phyloP scores from a whole-genome alignment of 306 rosid species.

The Cucurbita moschata region DNA sequence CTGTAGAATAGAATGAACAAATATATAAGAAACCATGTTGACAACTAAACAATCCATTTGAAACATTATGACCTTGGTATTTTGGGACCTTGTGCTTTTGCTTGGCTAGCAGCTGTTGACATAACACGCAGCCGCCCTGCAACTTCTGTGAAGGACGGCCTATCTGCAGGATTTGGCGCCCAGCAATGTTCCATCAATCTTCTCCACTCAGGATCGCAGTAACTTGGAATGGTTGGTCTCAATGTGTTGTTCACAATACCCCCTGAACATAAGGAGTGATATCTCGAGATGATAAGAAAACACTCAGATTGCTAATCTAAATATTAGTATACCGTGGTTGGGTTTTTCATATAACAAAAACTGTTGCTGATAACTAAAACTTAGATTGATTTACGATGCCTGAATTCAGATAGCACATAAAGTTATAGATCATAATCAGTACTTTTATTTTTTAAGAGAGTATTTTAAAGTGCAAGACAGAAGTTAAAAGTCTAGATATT shows the following conservation, averaged over 20 bases:
- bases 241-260: slow-evolving; percentile 87
- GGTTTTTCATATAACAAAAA: not conserved
- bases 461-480: not conserved
- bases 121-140: slow-evolving; percentile 60
- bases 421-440: not conserved
- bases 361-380: not conserved
- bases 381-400: not conserved
- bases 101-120: slow-evolving; percentile 57
- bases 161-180: slow-evolving; percentile 80
- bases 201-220: slow-evolving; percentile 76
- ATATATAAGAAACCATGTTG: not conserved
- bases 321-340: not conserved
- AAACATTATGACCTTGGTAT: slow-evolving; percentile 39
- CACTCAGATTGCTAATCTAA: not conserved
- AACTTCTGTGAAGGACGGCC: slow-evolving; percentile 90
- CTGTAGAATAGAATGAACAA: slow-evolving; percentile 28
- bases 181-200: slow-evolving; percentile 91
- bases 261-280: slow-evolving; percentile 26
- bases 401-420: not conserved
- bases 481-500: not conserved
- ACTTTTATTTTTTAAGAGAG: not conserved
- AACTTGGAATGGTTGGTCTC: slow-evolving; percentile 77
- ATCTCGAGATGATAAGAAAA: not conserved
- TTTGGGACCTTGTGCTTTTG: slow-evolving; percentile 62
- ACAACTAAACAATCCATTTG: slow-evolving; percentile 13